Percentiles rank a stretch among this genome's conserved stretches.
Conservation (phyloP, 129 eudicot species). For the Saussurea involucrata region DNA sequence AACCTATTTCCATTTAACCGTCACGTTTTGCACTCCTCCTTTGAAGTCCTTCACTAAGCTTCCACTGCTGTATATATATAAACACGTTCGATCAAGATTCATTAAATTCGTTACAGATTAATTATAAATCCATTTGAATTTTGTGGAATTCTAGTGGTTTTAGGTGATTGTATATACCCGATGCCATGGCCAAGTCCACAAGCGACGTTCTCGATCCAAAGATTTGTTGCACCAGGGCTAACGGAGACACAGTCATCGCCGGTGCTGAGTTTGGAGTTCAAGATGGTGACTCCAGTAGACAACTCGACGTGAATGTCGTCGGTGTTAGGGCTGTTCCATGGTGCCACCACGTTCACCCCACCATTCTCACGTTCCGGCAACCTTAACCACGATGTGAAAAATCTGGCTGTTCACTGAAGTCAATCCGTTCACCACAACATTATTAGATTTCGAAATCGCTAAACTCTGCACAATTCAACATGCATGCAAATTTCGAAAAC, state of each 20-base stretch:
- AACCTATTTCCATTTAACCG: constrained; percentile 54
- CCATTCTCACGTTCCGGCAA: constrained; percentile 42
- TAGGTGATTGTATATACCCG: constrained; percentile 31
- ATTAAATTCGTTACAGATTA: neutral
- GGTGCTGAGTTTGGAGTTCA: too few relatives aligned
- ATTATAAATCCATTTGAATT: too few relatives aligned
- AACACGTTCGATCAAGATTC: neutral
- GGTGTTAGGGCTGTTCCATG: constrained; percentile 65
- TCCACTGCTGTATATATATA: constrained; percentile 38
- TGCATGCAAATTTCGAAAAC: too few relatives aligned
- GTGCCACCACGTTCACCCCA: constrained; percentile 48
- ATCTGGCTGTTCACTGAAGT: too few relatives aligned
- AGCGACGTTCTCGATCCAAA: constrained; percentile 51
- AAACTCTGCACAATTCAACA: too few relatives aligned
- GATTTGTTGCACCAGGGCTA: constrained; percentile 52
- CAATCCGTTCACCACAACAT: constrained; percentile 41
- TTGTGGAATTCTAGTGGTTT: too few relatives aligned
- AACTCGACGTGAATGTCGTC: constrained; percentile 67
- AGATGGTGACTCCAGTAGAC: too few relatives aligned
- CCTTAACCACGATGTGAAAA: constrained; percentile 68
- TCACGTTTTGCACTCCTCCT: constrained; percentile 58
- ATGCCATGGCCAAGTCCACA: constrained; percentile 90
- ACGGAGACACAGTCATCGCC: too few relatives aligned
- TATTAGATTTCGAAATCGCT: constrained; percentile 50
- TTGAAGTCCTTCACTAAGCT: constrained; percentile 47